Conservation (phyloP, 257 asterid species). For the Perilla frutescens region DNA sequence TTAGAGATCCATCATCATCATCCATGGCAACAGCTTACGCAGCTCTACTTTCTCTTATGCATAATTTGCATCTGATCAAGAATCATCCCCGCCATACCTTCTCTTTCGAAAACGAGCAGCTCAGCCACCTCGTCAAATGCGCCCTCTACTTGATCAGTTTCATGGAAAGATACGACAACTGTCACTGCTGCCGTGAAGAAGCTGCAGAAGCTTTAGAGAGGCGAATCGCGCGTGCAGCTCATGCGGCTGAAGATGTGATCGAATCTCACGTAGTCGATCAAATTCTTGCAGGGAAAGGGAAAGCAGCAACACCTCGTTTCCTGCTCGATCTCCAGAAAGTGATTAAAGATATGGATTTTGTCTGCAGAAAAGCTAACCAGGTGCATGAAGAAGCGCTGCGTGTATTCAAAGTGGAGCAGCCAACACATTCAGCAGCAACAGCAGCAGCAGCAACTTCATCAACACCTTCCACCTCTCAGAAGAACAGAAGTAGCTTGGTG, state of each 20-base stretch:
- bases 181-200: neutral
- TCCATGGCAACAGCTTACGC: constrained; percentile 11
- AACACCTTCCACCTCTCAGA: neutral
- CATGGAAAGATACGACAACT: neutral
- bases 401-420: no score
- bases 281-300: neutral
- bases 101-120: neutral
- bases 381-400: neutral
- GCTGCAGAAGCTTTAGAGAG: neutral
- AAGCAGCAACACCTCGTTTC: neutral
- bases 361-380: neutral
- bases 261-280: neutral
- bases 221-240: neutral
- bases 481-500: neutral
- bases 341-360: neutral
- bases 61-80: neutral
- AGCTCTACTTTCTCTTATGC: neutral
- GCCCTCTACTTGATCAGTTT: neutral
- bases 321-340: neutral
- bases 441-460: neutral
- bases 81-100: neutral
- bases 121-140: neutral
- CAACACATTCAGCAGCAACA: neutral
- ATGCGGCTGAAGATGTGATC: neutral
- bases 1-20: neutral